phyloP scores from a whole-genome alignment of 1,139 yeast genomes.

The Hanseniaspora uvarum region DNA sequence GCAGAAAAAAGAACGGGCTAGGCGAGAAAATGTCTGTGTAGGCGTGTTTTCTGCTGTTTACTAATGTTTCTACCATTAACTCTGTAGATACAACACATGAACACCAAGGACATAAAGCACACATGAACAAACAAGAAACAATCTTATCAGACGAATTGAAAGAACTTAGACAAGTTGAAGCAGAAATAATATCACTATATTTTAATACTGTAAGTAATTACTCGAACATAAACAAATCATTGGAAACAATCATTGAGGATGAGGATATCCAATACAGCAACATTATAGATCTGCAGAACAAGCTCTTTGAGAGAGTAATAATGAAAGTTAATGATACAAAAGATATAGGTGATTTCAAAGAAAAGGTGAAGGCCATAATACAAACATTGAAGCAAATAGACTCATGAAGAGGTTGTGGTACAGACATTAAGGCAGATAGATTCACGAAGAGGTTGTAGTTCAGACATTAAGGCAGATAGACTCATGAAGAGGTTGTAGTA shows the following conservation, averaged over 20 bases:
- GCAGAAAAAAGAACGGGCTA: no score
- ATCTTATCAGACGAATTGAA: background rate
- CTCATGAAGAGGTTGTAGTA: background rate
- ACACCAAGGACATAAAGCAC: background rate
- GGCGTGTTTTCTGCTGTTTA: no score
- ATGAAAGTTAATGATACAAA: background rate
- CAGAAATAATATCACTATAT: constrained; percentile 13
- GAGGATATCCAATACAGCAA: constrained; percentile 9
- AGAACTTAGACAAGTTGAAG: constrained; percentile 5
- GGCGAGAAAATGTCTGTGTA: no score
- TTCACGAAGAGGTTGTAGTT: background rate
- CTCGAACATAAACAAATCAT: constrained; percentile 10
- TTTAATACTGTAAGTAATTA: constrained; percentile 15
- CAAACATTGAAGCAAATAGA: background rate
- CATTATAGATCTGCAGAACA: constrained; percentile 9
- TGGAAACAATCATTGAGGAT: background rate
- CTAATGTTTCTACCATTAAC: background rate
- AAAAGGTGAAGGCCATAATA: background rate
- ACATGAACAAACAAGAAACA: background rate
- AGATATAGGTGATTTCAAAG: background rate
- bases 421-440: no score
- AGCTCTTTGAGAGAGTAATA: constrained; percentile 1
- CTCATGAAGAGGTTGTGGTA: background rate
- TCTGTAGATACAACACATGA: no score
- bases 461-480: background rate